Evolutionary conservation across 495 filamentous ascomycete genomes (phyloP).

Genomic region (Pyrenula massariospora): DNA sequence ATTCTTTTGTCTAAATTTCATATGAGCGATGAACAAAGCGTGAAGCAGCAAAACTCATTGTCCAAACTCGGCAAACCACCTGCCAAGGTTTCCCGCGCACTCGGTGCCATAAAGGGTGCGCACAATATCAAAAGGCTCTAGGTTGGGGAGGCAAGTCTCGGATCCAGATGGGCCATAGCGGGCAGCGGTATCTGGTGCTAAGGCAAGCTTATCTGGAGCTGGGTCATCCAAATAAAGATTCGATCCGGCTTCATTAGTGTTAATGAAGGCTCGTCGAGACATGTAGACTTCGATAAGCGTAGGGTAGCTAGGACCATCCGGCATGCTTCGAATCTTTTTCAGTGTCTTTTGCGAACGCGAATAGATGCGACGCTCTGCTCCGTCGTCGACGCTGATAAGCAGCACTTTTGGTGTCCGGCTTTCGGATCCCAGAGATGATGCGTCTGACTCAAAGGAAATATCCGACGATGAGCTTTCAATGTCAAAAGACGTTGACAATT

Average conservation of each 20-base stretch:
- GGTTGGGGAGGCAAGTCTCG: background rate
- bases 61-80: background rate
- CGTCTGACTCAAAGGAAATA: background rate
- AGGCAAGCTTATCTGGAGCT: background rate
- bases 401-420: background rate
- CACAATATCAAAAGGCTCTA: conserved; percentile 2
- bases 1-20: too few relatives aligned
- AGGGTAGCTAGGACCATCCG: background rate
- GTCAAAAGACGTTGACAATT: background rate
- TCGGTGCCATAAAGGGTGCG: background rate
- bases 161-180: background rate
- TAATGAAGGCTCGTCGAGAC: conserved; percentile 1
- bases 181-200: background rate
- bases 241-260: conserved; percentile 1
- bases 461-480: background rate
- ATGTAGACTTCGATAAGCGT: conserved; percentile 2
- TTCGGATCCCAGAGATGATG: background rate
- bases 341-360: background rate
- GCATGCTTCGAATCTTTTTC: conserved; percentile 1
- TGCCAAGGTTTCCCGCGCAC: background rate
- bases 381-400: conserved; percentile 3
- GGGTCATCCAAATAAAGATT: conserved; percentile 1
- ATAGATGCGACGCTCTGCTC: conserved; percentile 2
- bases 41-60: too few relatives aligned
- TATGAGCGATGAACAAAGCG: too few relatives aligned